phyloP scores from a whole-genome alignment of 2,329 filamentous ascomycete genomes.

The Ceratocystis huliohia region DNA sequence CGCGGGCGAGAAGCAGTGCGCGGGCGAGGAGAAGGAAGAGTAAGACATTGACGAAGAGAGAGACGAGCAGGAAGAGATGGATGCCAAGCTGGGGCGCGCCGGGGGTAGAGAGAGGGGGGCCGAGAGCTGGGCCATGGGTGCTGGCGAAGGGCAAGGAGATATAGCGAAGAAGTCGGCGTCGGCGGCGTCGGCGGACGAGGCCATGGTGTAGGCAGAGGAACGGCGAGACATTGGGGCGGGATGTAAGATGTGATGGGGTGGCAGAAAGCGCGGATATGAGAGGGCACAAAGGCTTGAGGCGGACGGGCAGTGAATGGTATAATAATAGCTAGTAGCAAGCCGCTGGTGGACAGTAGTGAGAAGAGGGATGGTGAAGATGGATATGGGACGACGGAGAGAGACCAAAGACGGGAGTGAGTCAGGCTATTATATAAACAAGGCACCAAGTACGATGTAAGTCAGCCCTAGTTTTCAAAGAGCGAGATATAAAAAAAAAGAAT shows the following conservation, averaged over 20 bases:
- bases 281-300: too few species aligned
- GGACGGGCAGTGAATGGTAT: not conserved
- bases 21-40: conserved; percentile 7
- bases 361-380: not conserved
- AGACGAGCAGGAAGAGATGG: conserved; percentile 11
- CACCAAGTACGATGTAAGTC: not conserved
- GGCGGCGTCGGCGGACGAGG: conserved; percentile 8
- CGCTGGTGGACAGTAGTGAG: not conserved
- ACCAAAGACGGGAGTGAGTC: not conserved
- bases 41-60: conserved; percentile 9
- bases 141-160: conserved; percentile 13
- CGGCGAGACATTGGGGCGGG: conserved; percentile 11
- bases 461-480: not conserved
- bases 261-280: too few species aligned
- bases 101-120: not conserved
- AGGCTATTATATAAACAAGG: conserved; percentile 1
- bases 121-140: not conserved
- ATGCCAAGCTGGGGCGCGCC: not conserved
- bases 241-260: not conserved
- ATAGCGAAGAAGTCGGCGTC: conserved; percentile 20
- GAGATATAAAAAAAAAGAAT: not conserved
- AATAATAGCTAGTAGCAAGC: not conserved
- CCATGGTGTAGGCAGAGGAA: conserved; percentile 14
- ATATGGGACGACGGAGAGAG: not conserved
- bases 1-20: not conserved